These are phyloP conservation scores for Lotus japonicus DNA, from an alignment of 306 rosid genomes.

Conservation along the genomic window DNA sequence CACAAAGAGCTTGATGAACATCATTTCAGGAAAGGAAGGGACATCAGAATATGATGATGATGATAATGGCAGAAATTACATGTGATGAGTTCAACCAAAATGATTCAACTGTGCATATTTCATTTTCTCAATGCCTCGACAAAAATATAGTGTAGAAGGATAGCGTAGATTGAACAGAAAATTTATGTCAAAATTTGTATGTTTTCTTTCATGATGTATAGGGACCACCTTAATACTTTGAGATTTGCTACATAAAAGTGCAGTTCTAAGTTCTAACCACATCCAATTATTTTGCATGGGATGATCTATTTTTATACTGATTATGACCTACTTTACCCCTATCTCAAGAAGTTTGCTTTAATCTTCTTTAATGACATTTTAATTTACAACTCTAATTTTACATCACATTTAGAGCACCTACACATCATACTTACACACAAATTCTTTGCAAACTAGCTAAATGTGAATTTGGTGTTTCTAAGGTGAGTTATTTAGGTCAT, in stretches of 20 bases:
- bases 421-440: too few species aligned
- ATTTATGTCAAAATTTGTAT: constrained; percentile 5
- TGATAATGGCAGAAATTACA: constrained; percentile 24
- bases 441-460: too few species aligned
- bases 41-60: constrained; percentile 38
- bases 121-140: neutral
- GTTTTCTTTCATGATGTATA: constrained; percentile 4
- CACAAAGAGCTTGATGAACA: constrained; percentile 60
- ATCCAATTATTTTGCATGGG: neutral
- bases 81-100: constrained; percentile 23
- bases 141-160: constrained; percentile 11
- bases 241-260: constrained; percentile 3
- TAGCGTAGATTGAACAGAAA: constrained; percentile 4
- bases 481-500: too few species aligned
- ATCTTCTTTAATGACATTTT: too few species aligned
- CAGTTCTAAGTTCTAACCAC: neutral
- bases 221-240: neutral
- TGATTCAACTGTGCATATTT: constrained; percentile 17
- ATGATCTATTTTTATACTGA: neutral
- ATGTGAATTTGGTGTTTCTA: too few species aligned
- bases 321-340: too few species aligned
- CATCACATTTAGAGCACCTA: too few species aligned
- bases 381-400: too few species aligned
- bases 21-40: constrained; percentile 52
- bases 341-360: too few species aligned